Conservation (phyloP, 169 alveolate species). For the Besnoitia besnoiti region DNA sequence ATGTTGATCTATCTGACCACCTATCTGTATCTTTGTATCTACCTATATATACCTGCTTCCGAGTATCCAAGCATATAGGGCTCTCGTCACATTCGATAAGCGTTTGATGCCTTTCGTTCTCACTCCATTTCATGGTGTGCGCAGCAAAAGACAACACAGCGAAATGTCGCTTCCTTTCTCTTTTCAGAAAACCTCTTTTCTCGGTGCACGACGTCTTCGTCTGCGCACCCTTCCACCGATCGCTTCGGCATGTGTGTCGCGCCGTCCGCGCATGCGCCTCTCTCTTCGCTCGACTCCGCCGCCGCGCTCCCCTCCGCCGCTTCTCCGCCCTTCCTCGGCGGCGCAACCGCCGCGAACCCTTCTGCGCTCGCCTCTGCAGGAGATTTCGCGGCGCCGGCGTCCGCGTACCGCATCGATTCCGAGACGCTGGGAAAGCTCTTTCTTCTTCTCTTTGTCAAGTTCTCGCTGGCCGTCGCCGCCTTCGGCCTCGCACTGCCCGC, state of each 20-base stretch:
- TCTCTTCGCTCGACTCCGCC: not conserved
- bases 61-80: not conserved
- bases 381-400: constrained; percentile 38
- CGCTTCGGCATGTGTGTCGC: constrained; percentile 51
- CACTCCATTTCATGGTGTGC: too few species aligned
- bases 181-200: constrained; percentile 57
- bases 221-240: constrained; percentile 33
- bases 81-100: too few species aligned
- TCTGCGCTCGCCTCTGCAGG: constrained; percentile 43
- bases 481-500: constrained; percentile 70
- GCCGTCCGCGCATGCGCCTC: not conserved
- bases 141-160: too few species aligned
- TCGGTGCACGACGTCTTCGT: constrained; percentile 49
- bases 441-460: constrained; percentile 42
- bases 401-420: constrained; percentile 59
- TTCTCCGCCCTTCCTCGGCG: constrained; percentile 6
- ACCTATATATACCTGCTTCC: not conserved
- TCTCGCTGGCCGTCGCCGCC: constrained; percentile 60
- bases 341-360: not conserved
- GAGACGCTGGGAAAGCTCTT: constrained; percentile 28
- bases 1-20: not conserved
- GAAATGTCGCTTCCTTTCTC: too few species aligned
- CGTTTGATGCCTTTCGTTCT: not conserved
- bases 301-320: not conserved
- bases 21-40: not conserved